Evolutionary conservation across 1,284 basidiomycete genomes (phyloP).

Genomic region (Puccinia hordei): DNA sequence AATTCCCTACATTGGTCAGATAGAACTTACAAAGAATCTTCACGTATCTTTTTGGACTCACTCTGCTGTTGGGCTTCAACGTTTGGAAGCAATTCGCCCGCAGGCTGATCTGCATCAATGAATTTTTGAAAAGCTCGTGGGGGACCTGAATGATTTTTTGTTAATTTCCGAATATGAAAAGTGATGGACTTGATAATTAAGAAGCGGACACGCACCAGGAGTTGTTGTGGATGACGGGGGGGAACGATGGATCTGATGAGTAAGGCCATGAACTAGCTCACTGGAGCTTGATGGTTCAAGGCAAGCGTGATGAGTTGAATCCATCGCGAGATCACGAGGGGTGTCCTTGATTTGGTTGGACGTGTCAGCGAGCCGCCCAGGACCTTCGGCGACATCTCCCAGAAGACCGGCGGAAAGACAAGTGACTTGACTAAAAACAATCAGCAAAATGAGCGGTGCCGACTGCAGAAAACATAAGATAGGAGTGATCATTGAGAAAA

Average conservation of each 20-base stretch:
- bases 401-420: neutral
- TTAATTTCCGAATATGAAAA: neutral
- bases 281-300: neutral
- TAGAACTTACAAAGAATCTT: neutral
- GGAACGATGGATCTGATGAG: neutral
- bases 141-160: neutral
- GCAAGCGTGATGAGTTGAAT: neutral
- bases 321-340: no score
- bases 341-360: no score
- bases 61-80: neutral
- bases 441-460: neutral
- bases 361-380: neutral
- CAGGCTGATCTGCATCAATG: no score
- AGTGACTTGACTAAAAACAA: neutral
- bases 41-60: neutral
- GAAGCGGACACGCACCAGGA: neutral
- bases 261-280: neutral
- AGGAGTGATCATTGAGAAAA: neutral
- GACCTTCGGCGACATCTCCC: neutral
- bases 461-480: neutral
- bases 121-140: no score
- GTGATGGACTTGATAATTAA: neutral
- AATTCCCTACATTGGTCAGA: no score
- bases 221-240: neutral
- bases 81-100: neutral